Evolutionary conservation across 2,329 filamentous ascomycete species (phyloP).

Genomic region (Alternaria sp.): DNA sequence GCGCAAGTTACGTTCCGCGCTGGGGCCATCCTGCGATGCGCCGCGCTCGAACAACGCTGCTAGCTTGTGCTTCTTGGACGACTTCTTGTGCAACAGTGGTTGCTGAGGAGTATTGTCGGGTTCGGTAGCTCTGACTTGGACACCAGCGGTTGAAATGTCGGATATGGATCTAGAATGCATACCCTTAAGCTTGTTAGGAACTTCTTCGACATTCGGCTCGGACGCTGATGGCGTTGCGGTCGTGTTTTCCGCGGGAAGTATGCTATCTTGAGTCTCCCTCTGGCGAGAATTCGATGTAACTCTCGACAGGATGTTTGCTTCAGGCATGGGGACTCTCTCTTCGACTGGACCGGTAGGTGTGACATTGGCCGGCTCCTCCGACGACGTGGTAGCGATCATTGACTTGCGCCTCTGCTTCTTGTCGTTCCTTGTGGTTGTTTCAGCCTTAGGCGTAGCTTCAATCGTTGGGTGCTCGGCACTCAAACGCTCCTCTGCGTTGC

Average conservation of each 20-base stretch:
- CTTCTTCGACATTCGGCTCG: not conserved
- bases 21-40: conserved; percentile 19
- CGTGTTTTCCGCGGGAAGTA: conserved; percentile 2
- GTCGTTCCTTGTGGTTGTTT: conserved; percentile 18
- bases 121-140: not conserved
- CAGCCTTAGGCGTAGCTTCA: conserved; percentile 11
- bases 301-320: not conserved
- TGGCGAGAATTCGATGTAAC: not conserved
- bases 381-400: conserved; percentile 17
- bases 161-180: conserved; percentile 30
- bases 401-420: conserved; percentile 32
- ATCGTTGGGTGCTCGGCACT: not conserved
- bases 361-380: not conserved
- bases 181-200: conserved; percentile 27
- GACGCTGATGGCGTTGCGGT: conserved; percentile 11
- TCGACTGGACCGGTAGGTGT: not conserved
- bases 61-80: conserved; percentile 50
- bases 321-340: not conserved
- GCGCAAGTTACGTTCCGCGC: conserved; percentile 21
- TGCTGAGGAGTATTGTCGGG: not conserved
- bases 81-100: conserved; percentile 47
- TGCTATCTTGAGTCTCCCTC: not conserved
- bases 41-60: conserved; percentile 45
- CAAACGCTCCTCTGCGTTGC: not conserved
- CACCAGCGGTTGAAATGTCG: not conserved